phyloP scores from a whole-genome alignment of 2,329 filamentous ascomycete species.

The Verticillium nonalfalfae region DNA sequence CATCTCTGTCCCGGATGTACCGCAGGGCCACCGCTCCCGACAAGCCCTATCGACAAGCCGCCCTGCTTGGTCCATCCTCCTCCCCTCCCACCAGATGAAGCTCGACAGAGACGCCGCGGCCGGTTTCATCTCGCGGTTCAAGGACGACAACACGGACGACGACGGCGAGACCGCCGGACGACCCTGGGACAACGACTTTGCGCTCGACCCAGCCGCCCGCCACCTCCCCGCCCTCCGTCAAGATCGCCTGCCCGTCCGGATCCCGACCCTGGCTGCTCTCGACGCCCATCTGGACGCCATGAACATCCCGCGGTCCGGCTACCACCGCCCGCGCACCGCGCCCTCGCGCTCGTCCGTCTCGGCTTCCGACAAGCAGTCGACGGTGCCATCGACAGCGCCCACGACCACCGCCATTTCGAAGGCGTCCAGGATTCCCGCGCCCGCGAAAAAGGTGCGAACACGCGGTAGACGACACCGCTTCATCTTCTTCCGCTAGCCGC shows the following conservation, averaged over 20 bases:
- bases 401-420: neutral
- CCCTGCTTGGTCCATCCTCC: neutral
- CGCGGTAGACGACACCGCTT: neutral
- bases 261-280: neutral
- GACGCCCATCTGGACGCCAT: neutral
- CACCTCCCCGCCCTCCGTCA: neutral
- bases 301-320: neutral
- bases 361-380: neutral
- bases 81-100: neutral
- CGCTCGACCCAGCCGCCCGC: neutral
- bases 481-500: neutral
- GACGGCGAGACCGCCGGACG: neutral
- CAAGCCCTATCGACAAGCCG: neutral
- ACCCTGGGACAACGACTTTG: neutral
- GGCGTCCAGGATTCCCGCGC: neutral
- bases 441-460: neutral
- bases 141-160: neutral
- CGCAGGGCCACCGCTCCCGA: neutral
- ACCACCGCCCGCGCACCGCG: neutral
- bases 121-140: neutral
- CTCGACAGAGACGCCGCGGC: neutral
- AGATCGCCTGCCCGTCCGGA: neutral
- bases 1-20: neutral
- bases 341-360: neutral
- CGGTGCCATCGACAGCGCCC: neutral